Percentiles rank a stretch among this genome's conserved stretches.
Evolutionary conservation across 208 protist species (phyloP).

Genomic region (Endotrypanum monterogeii): DNA sequence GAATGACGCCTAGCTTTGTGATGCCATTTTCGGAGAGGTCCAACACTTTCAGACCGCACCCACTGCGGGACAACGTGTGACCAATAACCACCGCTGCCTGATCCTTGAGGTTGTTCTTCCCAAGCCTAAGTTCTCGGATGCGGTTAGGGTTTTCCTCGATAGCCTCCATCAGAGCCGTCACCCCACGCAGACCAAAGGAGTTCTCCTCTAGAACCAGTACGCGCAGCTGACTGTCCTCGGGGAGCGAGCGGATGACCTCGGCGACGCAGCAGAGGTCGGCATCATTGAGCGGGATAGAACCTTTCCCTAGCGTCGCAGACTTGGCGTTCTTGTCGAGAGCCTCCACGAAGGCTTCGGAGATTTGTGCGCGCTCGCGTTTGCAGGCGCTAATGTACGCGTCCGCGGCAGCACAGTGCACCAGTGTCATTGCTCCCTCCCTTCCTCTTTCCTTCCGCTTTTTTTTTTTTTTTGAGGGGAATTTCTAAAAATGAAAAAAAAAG

Average conservation of each 20-base stretch:
- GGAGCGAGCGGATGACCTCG: slow-evolving; percentile 53
- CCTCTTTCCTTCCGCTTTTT: not conserved
- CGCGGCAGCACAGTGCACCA: slow-evolving; percentile 30
- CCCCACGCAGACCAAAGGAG: slow-evolving; percentile 73
- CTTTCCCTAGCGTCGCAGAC: slow-evolving; percentile 47
- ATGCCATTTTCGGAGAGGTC: slow-evolving; percentile 89
- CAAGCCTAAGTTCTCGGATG: slow-evolving; percentile 84
- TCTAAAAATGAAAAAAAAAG: not conserved
- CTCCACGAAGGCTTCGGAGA: slow-evolving; percentile 65
- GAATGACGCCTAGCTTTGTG: slow-evolving; percentile 81
- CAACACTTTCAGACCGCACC: slow-evolving; percentile 86
- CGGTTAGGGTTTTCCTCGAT: slow-evolving; percentile 75
- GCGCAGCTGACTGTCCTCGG: slow-evolving; percentile 41
- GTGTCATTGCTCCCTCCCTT: slow-evolving; percentile 4
- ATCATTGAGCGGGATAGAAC: slow-evolving; percentile 67
- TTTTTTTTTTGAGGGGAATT: not conserved
- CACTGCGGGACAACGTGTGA: slow-evolving; percentile 61
- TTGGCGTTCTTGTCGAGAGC: slow-evolving; percentile 69
- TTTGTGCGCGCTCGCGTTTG: slow-evolving; percentile 64
- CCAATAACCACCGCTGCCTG: slow-evolving; percentile 81
- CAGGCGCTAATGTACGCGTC: slow-evolving; percentile 72
- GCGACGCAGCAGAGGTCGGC: slow-evolving; percentile 77
- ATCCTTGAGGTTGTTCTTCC: slow-evolving; percentile 87
- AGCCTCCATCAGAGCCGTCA: slow-evolving; percentile 80
- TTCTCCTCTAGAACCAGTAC: slow-evolving; percentile 87